These are phyloP conservation scores for Cytospora piceicola DNA, from an alignment of 2,329 filamentous ascomycete genomes.

Conservation along the genomic window DNA sequence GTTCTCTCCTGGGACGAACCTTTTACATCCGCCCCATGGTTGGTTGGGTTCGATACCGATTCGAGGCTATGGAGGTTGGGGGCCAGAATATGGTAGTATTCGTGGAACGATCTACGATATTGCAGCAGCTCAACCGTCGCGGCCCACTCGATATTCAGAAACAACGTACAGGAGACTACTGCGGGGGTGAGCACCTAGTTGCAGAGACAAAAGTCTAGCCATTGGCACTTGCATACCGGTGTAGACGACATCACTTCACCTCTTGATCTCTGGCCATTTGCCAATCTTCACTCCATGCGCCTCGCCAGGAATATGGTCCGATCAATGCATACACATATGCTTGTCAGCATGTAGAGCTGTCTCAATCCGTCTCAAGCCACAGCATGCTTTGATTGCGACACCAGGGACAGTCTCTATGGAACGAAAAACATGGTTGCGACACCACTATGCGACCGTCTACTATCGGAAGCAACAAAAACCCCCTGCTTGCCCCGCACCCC, in stretches of 20 bases:
- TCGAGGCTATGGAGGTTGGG: not conserved
- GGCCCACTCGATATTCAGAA: not conserved
- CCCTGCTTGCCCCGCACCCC: no score
- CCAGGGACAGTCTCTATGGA: not conserved
- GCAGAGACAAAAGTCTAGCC: not conserved
- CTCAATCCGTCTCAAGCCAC: not conserved
- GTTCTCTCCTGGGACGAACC: no score
- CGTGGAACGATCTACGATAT: not conserved
- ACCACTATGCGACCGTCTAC: not conserved
- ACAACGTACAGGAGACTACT: slow-evolving; percentile 1
- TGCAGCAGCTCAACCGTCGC: not conserved
- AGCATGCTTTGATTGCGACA: not conserved
- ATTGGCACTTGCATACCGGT: not conserved
- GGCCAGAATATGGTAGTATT: not conserved
- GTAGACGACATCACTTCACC: not conserved
- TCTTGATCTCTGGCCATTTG: not conserved
- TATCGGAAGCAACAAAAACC: not conserved
- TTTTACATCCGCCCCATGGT: not conserved
- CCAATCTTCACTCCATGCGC: not conserved
- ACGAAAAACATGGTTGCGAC: not conserved
- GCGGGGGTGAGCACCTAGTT: slow-evolving; percentile 6
- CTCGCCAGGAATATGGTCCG: not conserved
- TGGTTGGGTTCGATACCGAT: not conserved
- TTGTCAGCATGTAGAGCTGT: not conserved
- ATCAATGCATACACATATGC: not conserved